Conservation (phyloP, 805 yeast genomes). For the Millerozyma miso region DNA sequence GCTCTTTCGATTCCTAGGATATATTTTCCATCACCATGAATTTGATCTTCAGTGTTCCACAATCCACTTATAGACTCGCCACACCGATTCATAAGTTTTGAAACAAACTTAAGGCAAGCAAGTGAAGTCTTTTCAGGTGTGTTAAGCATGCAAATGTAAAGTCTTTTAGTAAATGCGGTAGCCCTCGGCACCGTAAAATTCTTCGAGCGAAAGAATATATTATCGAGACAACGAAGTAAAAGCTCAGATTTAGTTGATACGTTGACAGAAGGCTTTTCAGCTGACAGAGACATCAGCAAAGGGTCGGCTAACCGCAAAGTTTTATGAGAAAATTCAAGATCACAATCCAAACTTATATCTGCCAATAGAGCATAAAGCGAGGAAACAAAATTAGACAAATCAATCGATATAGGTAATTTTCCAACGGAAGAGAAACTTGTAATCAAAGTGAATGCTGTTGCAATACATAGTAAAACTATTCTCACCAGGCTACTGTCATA, state of each 20-base stretch:
- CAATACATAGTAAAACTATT: slow-evolving; percentile 75
- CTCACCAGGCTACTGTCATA: slow-evolving; percentile 48
- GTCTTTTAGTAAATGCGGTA: slow-evolving; percentile 75
- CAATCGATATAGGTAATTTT: slow-evolving; percentile 62
- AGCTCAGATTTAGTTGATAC: slow-evolving; percentile 87
- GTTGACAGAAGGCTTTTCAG: slow-evolving; percentile 68
- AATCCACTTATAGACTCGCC: slow-evolving; percentile 67
- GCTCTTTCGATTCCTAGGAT: slow-evolving; percentile 57
- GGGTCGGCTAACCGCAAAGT: slow-evolving; percentile 81
- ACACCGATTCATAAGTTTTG: slow-evolving; percentile 66
- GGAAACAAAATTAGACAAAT: slow-evolving; percentile 74
- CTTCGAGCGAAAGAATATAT: slow-evolving; percentile 71
- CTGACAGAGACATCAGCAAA: slow-evolving; percentile 32
- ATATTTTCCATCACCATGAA: slow-evolving; percentile 65
- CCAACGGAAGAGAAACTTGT: slow-evolving; percentile 58
- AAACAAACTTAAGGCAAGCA: slow-evolving; percentile 74
- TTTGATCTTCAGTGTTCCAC: slow-evolving; percentile 83
- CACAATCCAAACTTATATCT: slow-evolving; percentile 70
- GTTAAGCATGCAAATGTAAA: slow-evolving; percentile 63
- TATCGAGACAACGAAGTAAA: slow-evolving; percentile 70
- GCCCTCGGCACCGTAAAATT: slow-evolving; percentile 67
- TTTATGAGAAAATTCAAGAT: slow-evolving; percentile 80
- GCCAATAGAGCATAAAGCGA: slow-evolving; percentile 67
- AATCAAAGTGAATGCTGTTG: slow-evolving; percentile 84
- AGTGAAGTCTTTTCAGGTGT: slow-evolving; percentile 85